Conservation (phyloP, 805 yeast genomes). For the Brettanomyces sp. region DNA sequence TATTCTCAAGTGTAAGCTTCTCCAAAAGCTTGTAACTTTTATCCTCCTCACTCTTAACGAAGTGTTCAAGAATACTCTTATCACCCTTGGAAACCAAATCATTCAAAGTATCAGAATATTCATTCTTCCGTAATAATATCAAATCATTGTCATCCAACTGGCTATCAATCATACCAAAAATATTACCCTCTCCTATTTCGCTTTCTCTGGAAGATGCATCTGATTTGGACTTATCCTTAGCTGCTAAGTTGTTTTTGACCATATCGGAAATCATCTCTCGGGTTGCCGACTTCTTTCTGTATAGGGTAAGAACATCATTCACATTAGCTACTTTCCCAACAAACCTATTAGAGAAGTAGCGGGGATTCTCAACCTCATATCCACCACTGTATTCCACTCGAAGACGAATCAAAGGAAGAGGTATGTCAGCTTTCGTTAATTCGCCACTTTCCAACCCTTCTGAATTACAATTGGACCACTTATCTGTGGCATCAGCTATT, state of each 20-base stretch:
- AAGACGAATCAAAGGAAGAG: conserved; percentile 73
- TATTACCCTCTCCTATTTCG: conserved; percentile 15
- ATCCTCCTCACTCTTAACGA: conserved; percentile 45
- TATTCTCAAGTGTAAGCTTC: conserved; percentile 33
- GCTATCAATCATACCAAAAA: conserved; percentile 49
- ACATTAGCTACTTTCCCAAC: conserved; percentile 87
- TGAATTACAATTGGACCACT: conserved; percentile 30
- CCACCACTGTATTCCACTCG: conserved; percentile 87
- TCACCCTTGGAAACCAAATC: conserved; percentile 78
- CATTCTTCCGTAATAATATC: conserved; percentile 62
- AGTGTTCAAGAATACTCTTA: conserved; percentile 57
- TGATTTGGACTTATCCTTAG: conserved; percentile 25
- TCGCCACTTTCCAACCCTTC: conserved; percentile 17
- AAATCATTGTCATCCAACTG: conserved; percentile 55
- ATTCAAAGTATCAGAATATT: conserved; percentile 64
- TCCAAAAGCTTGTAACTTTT: conserved; percentile 42
- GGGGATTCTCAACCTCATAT: conserved; percentile 83
- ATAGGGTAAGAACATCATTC: conserved; percentile 73
- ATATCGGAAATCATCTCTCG: conserved; percentile 9
- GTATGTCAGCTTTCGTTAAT: conserved; percentile 32
- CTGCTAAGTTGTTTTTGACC: conserved; percentile 4
- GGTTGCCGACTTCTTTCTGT: conserved; percentile 30
- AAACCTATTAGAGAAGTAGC: conserved; percentile 82
- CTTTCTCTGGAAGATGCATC: conserved; percentile 13
- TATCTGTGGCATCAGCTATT: conserved; percentile 47